Percentiles rank a stretch among this genome's conserved stretches.
phyloP scores from a whole-genome alignment of 805 yeast species.

The Groenewaldozyma salmanticensis region DNA sequence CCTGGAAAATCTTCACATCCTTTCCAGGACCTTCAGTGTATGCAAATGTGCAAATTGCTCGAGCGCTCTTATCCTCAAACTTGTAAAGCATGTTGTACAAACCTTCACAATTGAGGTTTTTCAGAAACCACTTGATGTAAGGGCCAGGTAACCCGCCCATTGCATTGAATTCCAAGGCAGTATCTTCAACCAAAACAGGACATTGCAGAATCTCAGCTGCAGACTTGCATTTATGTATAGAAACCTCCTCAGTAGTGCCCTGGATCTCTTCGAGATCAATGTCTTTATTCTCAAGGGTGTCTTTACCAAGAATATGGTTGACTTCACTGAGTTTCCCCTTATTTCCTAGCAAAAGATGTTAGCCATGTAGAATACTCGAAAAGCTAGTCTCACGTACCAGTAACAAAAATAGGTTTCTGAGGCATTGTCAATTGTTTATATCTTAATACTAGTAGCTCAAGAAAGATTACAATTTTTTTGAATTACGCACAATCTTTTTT shows the following conservation, averaged over 20 bases:
- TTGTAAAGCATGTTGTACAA: conserved; percentile 68
- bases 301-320: conserved; percentile 47
- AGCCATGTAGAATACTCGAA: background rate
- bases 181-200: conserved; percentile 92
- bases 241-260: conserved; percentile 75
- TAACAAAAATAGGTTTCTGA: conserved; percentile 1
- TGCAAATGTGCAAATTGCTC: conserved; percentile 88
- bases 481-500: no score
- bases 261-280: conserved; percentile 87
- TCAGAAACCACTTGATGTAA: conserved; percentile 69
- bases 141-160: conserved; percentile 89
- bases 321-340: conserved; percentile 82
- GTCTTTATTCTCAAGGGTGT: conserved; percentile 46
- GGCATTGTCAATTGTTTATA: background rate
- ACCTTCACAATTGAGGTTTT: conserved; percentile 64
- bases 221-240: conserved; percentile 64
- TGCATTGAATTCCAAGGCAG: conserved; percentile 78
- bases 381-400: conserved; percentile 1
- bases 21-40: conserved; percentile 74
- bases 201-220: conserved; percentile 60
- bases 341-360: conserved; percentile 56
- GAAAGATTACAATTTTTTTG: no score
- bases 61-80: conserved; percentile 76
- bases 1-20: conserved; percentile 73
- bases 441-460: background rate